Base-by-base conservation (phyloP, 2,329 filamentous ascomycete species). In the Calonectria honghensis region DNA sequence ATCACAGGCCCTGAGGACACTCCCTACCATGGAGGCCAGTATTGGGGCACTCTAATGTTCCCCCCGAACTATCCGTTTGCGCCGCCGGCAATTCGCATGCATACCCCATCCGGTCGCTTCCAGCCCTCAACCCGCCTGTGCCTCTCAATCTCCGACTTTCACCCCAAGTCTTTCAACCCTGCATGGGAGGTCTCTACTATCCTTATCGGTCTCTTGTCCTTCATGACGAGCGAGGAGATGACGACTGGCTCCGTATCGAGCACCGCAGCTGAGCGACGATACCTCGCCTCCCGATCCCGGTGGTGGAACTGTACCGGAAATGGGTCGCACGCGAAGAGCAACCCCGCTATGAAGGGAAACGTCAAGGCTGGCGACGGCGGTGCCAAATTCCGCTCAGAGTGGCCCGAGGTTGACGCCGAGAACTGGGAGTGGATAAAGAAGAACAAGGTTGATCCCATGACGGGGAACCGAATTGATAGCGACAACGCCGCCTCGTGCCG, bases 201-300 rank as follows among this genome's bases (percentile, higher is more conserved):
- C 77, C 88, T 99, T 20, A 97, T 98, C 70, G 97, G 97, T 13
- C 91, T 99, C 35, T 89, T 98, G 76, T 97, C 94, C 50, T 99
- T 99, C 86, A 99, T 99, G 97, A 98, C 96, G 3, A 95, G 95
- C 78, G 96, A 99, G 83, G 97, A 99, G 87, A 98, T 98, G 94
- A 99, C 97, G 0, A 98, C 97, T 0, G 97, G 97, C 2, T 96
- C 94, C 37, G 92, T 99, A 37, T 93, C 93, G 7, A 95, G 93
- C 24, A 94, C 92, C 0, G 91, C 95, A 65, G 88, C 91, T 4
- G 96, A 98, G 88, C 92, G 96, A 75, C 94, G 92, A 84, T 91
- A 93, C 80, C 92, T 96, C 65, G 96, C 97, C 0, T 89, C 90
- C 31, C 91, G 94, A 76, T 95, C 95, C 20, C 89, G 95, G 70